Percentiles rank a stretch among this genome's conserved stretches.
Evolutionary conservation across 2,329 filamentous ascomycete genomes (phyloP).

Genomic region (Ciborinia camelliae): DNA sequence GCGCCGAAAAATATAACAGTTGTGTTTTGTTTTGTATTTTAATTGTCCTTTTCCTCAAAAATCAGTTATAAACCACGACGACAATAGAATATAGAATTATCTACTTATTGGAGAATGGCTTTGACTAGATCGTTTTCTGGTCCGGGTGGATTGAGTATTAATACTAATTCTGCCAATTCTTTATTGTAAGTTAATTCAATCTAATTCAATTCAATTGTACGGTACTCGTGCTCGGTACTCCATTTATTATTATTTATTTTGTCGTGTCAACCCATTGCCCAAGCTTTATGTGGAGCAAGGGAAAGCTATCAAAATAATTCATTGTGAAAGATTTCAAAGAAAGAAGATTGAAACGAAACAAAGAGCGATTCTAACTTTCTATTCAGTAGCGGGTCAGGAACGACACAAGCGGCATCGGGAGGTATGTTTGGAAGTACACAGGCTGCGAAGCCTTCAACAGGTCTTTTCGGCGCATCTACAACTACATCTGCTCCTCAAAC

Average conservation of each 20-base stretch:
- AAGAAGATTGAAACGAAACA: not conserved
- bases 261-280: constrained; percentile 9
- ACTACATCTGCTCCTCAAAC: constrained; percentile 27
- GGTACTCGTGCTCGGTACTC: no score
- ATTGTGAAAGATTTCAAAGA: constrained; percentile 6
- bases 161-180: constrained; percentile 58
- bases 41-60: not conserved
- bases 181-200: constrained; percentile 46
- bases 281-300: constrained; percentile 20
- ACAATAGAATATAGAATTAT: not conserved
- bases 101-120: constrained; percentile 30
- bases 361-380: constrained; percentile 25
- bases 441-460: constrained; percentile 31
- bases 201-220: not conserved
- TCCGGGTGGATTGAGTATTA: constrained; percentile 60
- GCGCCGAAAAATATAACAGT: not conserved
- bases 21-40: not conserved
- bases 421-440: constrained; percentile 37
- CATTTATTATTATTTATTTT: not conserved
- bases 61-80: not conserved
- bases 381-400: constrained; percentile 32
- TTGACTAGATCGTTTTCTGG: constrained; percentile 55
- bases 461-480: constrained; percentile 37
- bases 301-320: constrained; percentile 22
- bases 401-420: constrained; percentile 31